These are phyloP conservation scores for Irpex sp. DNA, from an alignment of 1,284 basidiomycete genomes.

Conservation along the genomic window DNA sequence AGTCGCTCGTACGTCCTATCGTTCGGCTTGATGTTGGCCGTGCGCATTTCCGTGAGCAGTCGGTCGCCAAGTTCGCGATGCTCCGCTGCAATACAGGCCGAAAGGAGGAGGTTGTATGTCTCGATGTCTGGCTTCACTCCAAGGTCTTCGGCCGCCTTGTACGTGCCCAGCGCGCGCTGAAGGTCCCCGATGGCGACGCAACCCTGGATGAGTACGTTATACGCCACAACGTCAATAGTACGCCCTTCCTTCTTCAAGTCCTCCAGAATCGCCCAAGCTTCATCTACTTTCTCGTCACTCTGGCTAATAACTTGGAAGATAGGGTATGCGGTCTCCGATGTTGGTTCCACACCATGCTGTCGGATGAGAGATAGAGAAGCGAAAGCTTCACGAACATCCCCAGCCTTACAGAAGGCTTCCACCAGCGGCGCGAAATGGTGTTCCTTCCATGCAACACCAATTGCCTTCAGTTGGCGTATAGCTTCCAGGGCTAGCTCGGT, in stretches of 20 bases:
- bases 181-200: constrained; percentile 62
- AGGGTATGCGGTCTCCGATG: constrained; percentile 42
- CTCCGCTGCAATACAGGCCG: constrained; percentile 52
- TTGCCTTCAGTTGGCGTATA: constrained; percentile 47
- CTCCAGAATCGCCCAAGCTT: constrained; percentile 63
- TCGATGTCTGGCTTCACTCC: constrained; percentile 53
- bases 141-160: constrained; percentile 60
- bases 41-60: constrained; percentile 60
- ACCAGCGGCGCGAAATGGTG: constrained; percentile 69
- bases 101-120: constrained; percentile 70
- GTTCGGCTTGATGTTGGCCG: constrained; percentile 49
- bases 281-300: constrained; percentile 56
- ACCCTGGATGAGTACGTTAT: constrained; percentile 69
- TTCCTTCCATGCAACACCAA: constrained; percentile 54
- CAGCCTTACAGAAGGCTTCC: constrained; percentile 54
- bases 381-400: constrained; percentile 57
- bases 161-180: constrained; percentile 74
- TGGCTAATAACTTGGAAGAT: constrained; percentile 48
- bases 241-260: constrained; percentile 51
- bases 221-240: constrained; percentile 49
- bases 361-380: constrained; percentile 54
- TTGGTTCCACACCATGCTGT: constrained; percentile 40
- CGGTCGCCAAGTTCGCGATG: constrained; percentile 62
- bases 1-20: constrained; percentile 61
- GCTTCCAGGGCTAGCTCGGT: constrained; percentile 67